phyloP scores from a whole-genome alignment of 1,284 basidiomycete species.

The Crocinoboletus sp. region DNA sequence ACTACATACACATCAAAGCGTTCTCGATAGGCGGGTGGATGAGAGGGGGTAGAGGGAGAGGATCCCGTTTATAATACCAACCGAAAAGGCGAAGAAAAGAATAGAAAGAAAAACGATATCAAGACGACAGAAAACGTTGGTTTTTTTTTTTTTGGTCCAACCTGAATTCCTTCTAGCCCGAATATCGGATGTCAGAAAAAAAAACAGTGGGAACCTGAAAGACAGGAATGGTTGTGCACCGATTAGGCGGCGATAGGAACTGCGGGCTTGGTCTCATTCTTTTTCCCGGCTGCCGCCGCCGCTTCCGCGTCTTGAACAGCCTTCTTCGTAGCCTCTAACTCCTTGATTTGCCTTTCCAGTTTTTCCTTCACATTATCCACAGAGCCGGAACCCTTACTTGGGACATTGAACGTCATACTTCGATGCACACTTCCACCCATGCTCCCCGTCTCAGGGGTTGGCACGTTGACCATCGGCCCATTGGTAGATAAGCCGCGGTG shows the following conservation, averaged over 20 bases:
- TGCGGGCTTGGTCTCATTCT: constrained; percentile 48
- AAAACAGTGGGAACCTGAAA: not conserved
- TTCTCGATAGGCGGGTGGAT: constrained; percentile 16
- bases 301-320: constrained; percentile 52
- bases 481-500: constrained; percentile 65
- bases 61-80: constrained; percentile 14
- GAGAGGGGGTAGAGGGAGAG: constrained; percentile 2
- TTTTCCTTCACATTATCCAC: constrained; percentile 43
- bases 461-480: constrained; percentile 54
- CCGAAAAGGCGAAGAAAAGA: not conserved
- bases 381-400: constrained; percentile 25
- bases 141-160: constrained; percentile 27
- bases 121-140: constrained; percentile 14
- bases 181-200: not conserved
- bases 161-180: constrained; percentile 13
- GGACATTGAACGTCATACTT: constrained; percentile 62
- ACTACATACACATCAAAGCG: constrained; percentile 23
- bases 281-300: constrained; percentile 54
- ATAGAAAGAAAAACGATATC: constrained; percentile 14
- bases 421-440: constrained; percentile 59
- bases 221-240: not conserved
- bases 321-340: constrained; percentile 55
- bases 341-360: constrained; percentile 54
- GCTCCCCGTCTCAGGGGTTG: constrained; percentile 58
- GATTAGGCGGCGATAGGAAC: constrained; percentile 44